Base-by-base conservation (phyloP, 1,139 yeast species). In the Suhomyces taliae region DNA sequence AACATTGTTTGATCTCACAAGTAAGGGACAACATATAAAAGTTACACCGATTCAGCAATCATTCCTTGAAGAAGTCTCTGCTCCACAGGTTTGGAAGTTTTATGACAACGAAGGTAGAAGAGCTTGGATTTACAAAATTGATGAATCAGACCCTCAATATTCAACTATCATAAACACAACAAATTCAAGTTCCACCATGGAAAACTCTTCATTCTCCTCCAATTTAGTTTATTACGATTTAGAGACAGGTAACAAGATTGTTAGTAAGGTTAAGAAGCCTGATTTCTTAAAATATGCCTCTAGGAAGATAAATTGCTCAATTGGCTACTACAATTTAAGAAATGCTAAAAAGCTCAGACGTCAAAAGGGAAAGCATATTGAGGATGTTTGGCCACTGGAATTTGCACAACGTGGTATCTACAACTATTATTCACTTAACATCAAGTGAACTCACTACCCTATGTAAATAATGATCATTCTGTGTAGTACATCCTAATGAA, bases 101-200 rank as follows among this genome's bases (percentile, higher is more conserved):
- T 81, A 66, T 56, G 85, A 67, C 64, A 82, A 71, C 58, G 82
- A 73, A 65, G 95, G 96, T 6, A 75, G 96, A 53, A 74, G 97
- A 51, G 83, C 88, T n/a, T 90, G 96, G 96, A 64, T 88, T 19
- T 86, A 82, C 61, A 81, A 79, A 59, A 67, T 82, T 26, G 76
- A 70, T 12, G 57, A 65, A 14, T 49, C 56, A 3, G 70, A 71
- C 48, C 67, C 71, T 4, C 67, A 67, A 12, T 68, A 65, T 54
- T 64, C 64, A 53, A 65, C 66, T 51, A 62, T 70, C 37, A 39
- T 67, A 19, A 57, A 63, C 40, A 60, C 64, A 7, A 52, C 53
- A n/a, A 40, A 24, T 15, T 36, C 43, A 11, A 42, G 47, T 5
- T 33, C 46, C 12, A 27, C 38, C 2, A 34, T 34, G 12, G 48